Evolutionary conservation across 768 basidiomycete species (phyloP).

Genomic region (Boletus subcaerulescens): DNA sequence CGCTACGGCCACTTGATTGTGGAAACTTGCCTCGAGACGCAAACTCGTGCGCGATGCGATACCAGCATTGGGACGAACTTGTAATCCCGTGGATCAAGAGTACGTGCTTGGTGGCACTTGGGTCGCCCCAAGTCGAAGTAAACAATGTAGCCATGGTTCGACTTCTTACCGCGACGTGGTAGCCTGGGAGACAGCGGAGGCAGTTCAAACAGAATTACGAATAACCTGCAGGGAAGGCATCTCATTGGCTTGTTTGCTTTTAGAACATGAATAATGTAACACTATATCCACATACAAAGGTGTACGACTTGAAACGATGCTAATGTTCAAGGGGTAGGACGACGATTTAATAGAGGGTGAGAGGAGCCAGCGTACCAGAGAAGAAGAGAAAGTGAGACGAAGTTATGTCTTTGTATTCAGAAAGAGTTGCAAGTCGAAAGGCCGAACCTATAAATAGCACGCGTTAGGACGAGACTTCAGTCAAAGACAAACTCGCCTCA

Average conservation of each 20-base stretch:
- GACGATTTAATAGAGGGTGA: not conserved
- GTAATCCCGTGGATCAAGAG: constrained; percentile 22
- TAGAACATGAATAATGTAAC: constrained; percentile 30
- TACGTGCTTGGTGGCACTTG: constrained; percentile 12
- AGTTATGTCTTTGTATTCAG: constrained; percentile 45
- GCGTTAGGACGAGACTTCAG: not conserved
- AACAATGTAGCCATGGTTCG: not conserved
- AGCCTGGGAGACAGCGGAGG: not conserved
- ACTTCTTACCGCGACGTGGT: not conserved
- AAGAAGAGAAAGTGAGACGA: not conserved
- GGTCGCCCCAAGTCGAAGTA: constrained; percentile 18
- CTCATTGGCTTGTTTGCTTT: constrained; percentile 6
- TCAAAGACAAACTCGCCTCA: constrained; percentile 33
- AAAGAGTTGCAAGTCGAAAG: constrained; percentile 54
- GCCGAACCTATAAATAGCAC: constrained; percentile 37
- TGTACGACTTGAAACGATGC: constrained; percentile 14
- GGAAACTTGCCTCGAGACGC: constrained; percentile 15
- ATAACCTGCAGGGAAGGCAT: not conserved
- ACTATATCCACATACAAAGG: constrained; percentile 15
- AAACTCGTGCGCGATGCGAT: constrained; percentile 12
- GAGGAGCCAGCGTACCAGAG: not conserved
- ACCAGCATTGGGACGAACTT: constrained; percentile 12
- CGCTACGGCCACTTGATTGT: too few species aligned
- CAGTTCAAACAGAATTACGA: not conserved
- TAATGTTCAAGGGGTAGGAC: constrained; percentile 10